A percentile compares a stretch with the other conserved stretches of the same genome.
Evolutionary conservation across 257 asterid genomes (phyloP).

Genomic region (Solanum arcanum): DNA sequence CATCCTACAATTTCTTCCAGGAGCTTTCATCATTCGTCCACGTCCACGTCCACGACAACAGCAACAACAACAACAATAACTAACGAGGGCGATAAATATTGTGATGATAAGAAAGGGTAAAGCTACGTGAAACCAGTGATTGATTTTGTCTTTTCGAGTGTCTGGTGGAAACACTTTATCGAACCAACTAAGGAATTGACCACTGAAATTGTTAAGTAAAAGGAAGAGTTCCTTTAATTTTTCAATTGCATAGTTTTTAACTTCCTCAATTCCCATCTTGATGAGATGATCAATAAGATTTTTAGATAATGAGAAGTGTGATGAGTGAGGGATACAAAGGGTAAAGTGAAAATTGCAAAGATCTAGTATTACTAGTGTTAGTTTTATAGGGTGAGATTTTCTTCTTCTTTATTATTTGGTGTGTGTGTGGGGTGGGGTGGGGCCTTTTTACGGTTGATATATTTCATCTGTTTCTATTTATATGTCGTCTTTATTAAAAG

Average conservation of each 20-base stretch:
- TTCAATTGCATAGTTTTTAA: neutral
- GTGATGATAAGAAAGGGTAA: neutral
- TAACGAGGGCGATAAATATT: neutral
- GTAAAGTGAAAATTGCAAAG: neutral
- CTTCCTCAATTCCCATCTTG: slow-evolving; percentile 6
- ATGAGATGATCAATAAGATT: neutral
- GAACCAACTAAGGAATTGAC: neutral
- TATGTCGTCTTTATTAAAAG: no score
- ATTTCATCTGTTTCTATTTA: accelerated
- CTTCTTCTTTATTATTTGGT: neutral
- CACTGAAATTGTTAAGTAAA: neutral
- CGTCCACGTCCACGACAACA: neutral
- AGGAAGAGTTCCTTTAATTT: neutral
- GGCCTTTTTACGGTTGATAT: no score
- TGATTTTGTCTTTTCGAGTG: slow-evolving; percentile 2
- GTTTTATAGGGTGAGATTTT: neutral
- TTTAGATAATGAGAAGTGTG: neutral
- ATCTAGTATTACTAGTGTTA: neutral
- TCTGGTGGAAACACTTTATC: slow-evolving; percentile 4
- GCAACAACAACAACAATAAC: slow-evolving; percentile 2
- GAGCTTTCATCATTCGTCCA: slow-evolving; percentile 11
- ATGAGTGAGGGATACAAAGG: neutral
- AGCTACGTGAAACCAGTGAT: slow-evolving; percentile 10
- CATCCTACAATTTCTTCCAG: slow-evolving; percentile 13
- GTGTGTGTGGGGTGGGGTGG: no score